Base-by-base conservation (phyloP, 495 filamentous ascomycete species). In the Friedmanniomyces simplex region DNA sequence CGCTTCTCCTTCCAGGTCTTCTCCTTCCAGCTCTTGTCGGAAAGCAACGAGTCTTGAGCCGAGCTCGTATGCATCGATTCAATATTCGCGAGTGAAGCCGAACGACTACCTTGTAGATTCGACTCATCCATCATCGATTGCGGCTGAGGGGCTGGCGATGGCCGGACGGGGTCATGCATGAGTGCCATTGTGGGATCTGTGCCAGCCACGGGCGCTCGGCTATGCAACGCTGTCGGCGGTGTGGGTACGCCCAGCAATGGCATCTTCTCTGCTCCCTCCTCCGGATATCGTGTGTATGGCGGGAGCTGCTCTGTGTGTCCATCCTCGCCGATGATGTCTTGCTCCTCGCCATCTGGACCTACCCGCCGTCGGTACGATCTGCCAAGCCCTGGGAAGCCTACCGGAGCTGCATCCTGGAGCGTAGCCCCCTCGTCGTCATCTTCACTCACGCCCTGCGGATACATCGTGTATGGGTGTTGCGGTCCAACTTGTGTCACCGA, bases 291-390 rank as follows among this genome's bases (percentile, higher is more conserved):
- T 13, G 88, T 85, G 71, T 96, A 96, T 13, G 91, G 91, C 18
- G 91, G 91, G 32, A 95, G 73, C 61, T 90, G 87, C 67, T 96
- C 91, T 2, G 87, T 85, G 68, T 95, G 89, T 0, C 90, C 91
- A 63, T 91, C 86, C 0, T 87, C 87, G n/a, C 89, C 89, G 59
- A 96, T 82, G 8, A 95, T 79, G 70, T 90, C 89, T 14, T 82
- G 88, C 57, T 95, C 90, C 71, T 94, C 89, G 59, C 88, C 87
- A 26, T 91, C 87, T 0, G 87, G 87, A 0, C 85, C 84, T 50
- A 84, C 71, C 39, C 82, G 79, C 58, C 87, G 76, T 58, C 85
- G 85, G 64, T 88, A 93, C 54, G 77, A 76, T 10, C 73, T 68
- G 25, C 71, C 73, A 30, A 81, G 71, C 1, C 86, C 85, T 21